Percentiles rank a stretch among this genome's conserved stretches.
phyloP scores from a whole-genome alignment of 2,329 filamentous ascomycete species.

The Penicillium sp. region DNA sequence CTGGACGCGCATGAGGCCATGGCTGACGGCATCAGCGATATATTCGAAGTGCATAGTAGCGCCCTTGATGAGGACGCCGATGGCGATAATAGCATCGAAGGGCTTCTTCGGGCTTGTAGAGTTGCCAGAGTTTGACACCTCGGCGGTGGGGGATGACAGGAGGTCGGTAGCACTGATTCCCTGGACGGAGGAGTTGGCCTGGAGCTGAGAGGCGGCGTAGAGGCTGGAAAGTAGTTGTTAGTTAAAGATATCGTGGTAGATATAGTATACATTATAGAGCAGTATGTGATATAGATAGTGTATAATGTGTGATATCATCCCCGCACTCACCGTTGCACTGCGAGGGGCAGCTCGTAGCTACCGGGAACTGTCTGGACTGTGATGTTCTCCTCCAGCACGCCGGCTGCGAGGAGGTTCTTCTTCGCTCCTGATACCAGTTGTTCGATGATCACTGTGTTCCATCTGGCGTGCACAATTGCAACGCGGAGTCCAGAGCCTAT shows the following conservation, averaged over 20 bases:
- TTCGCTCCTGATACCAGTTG: conserved; percentile 78
- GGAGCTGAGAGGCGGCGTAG: conserved; percentile 81
- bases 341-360: conserved; percentile 90
- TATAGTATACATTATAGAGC: background rate
- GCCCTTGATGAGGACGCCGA: conserved; percentile 96
- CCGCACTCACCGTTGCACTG: conserved; percentile 68
- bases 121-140: conserved; percentile 55
- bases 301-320: background rate
- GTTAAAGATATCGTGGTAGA: background rate
- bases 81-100: conserved; percentile 92
- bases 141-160: conserved; percentile 61
- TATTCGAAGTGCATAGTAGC: conserved; percentile 99
- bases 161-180: conserved; percentile 54
- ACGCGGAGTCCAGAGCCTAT: conserved; percentile 73
- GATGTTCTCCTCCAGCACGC: conserved; percentile 85
- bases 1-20: conserved; percentile 92
- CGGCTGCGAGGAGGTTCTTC: conserved; percentile 71
- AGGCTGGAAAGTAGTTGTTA: conserved; percentile 52
- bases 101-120: conserved; percentile 49
- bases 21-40: conserved; percentile 85
- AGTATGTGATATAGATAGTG: background rate
- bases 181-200: conserved; percentile 56
- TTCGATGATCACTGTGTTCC: conserved; percentile 87
- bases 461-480: conserved; percentile 92
- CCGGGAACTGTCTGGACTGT: conserved; percentile 86